Evolutionary conservation across 1,139 yeast genomes (phyloP).

Genomic region (Kurtzmaniella quercitrusa): DNA sequence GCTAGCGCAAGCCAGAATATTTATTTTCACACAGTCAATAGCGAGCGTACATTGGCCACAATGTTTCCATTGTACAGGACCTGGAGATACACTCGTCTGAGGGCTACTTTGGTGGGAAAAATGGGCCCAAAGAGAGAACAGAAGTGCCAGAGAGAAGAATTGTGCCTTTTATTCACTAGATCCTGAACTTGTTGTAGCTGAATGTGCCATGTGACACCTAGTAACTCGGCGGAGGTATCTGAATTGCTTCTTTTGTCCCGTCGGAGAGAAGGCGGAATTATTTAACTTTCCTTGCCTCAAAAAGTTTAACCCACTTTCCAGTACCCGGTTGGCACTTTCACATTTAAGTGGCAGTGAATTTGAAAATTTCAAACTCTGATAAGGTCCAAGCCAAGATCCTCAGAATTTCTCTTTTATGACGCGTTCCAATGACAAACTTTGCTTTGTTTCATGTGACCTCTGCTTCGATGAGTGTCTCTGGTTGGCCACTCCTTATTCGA

Average conservation of each 20-base stretch:
- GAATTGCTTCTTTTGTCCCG: too few species aligned
- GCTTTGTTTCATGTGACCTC: not conserved
- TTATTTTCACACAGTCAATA: not conserved
- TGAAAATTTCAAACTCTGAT: not conserved
- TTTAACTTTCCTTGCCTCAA: not conserved
- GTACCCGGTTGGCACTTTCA: not conserved
- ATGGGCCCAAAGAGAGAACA: too few species aligned
- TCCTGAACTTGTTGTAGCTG: too few species aligned
- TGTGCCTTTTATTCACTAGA: too few species aligned
- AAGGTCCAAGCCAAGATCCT: too few species aligned
- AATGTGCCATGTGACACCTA: too few species aligned
- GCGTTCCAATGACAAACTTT: not conserved
- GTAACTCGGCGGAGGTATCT: too few species aligned
- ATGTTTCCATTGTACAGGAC: not conserved
- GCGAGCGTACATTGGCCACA: constrained; percentile 1
- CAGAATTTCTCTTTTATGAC: too few species aligned
- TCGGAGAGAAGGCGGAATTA: not conserved
- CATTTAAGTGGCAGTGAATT: not conserved
- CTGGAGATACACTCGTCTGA: not conserved
- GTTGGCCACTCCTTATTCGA: not conserved
- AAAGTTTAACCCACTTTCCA: not conserved
- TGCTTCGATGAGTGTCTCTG: not conserved
- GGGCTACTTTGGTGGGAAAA: too few species aligned
- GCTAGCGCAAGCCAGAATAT: not conserved
- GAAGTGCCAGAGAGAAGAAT: too few species aligned